Percentiles rank a stretch among this genome's conserved stretches.
phyloP scores from a whole-genome alignment of 2,329 filamentous ascomycete species.

The Sordariomycetes sp. region DNA sequence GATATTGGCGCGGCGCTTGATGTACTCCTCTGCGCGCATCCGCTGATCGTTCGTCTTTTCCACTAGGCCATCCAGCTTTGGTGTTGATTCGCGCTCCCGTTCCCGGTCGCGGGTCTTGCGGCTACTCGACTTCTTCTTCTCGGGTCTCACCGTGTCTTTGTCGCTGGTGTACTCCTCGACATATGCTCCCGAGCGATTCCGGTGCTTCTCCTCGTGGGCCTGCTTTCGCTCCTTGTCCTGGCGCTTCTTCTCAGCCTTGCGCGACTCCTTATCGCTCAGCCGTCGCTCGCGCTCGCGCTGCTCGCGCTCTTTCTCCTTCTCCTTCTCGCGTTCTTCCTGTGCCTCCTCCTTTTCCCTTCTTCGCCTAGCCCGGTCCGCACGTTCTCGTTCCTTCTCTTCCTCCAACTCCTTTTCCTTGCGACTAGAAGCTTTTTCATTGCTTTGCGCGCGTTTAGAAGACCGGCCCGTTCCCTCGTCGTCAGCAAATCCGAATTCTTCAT shows the following conservation, averaged over 20 bases:
- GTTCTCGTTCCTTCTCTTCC: conserved; percentile 18
- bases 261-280: conserved; percentile 14
- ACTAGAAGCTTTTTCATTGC: conserved; percentile 26
- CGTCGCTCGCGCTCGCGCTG: conserved; percentile 9
- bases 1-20: conserved; percentile 12
- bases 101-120: conserved; percentile 23
- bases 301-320: conserved; percentile 1
- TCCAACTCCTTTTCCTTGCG: conserved; percentile 25
- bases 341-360: conserved; percentile 7
- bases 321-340: neutral
- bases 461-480: conserved; percentile 14
- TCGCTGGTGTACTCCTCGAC: conserved; percentile 19
- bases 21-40: conserved; percentile 15
- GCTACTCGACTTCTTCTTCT: conserved; percentile 22
- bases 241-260: conserved; percentile 19
- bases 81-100: conserved; percentile 10
- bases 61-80: conserved; percentile 13
- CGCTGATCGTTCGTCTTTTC: conserved; percentile 9
- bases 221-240: conserved; percentile 23
- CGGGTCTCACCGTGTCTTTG: conserved; percentile 14
- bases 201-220: conserved; percentile 20
- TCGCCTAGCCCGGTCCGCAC: conserved; percentile 12
- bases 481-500: conserved; percentile 37
- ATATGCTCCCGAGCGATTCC: conserved; percentile 14
- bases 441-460: conserved; percentile 29